Percentiles rank a stretch among this genome's conserved stretches.
Evolutionary conservation across 2,329 filamentous ascomycete genomes (phyloP).

Genomic region (Penicillium sp.): DNA sequence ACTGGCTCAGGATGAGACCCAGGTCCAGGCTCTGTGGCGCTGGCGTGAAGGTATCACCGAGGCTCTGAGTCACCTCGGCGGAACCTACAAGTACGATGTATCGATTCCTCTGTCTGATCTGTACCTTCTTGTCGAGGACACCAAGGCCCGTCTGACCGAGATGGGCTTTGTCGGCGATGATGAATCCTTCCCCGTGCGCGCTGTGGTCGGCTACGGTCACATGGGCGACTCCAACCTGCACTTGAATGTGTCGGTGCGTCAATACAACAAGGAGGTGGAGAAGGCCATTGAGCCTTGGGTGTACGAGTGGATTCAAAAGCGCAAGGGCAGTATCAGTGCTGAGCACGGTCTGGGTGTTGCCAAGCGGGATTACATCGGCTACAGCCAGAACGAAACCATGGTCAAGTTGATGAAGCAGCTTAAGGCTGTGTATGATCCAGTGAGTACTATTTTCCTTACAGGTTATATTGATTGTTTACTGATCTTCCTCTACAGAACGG

Average conservation of each 20-base stretch:
- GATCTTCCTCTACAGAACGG: conserved; percentile 64
- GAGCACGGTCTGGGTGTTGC: conserved; percentile 92
- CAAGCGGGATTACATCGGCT: conserved; percentile 94
- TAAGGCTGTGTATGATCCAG: conserved; percentile 91
- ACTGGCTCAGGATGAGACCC: conserved; percentile 89
- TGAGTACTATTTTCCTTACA: conserved; percentile 50
- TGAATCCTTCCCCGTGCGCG: conserved; percentile 74
- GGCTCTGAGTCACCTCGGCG: conserved; percentile 82
- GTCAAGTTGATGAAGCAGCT: conserved; percentile 91
- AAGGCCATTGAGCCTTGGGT: conserved; percentile 88
- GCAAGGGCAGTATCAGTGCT: conserved; percentile 90
- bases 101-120: conserved; percentile 88
- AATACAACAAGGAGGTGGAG: conserved; percentile 86
- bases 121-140: conserved; percentile 87
- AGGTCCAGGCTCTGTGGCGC: conserved; percentile 79
- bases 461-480: neutral
- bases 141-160: conserved; percentile 67
- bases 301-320: conserved; percentile 91
- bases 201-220: conserved; percentile 94
- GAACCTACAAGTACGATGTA: conserved; percentile 97
- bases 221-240: conserved; percentile 98
- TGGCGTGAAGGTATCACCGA: conserved; percentile 95
- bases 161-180: conserved; percentile 76
- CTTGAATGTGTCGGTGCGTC: conserved; percentile 79
- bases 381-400: conserved; percentile 86